Base-by-base conservation (phyloP, 768 basidiomycete genomes). In the Lentinus brumalis region DNA sequence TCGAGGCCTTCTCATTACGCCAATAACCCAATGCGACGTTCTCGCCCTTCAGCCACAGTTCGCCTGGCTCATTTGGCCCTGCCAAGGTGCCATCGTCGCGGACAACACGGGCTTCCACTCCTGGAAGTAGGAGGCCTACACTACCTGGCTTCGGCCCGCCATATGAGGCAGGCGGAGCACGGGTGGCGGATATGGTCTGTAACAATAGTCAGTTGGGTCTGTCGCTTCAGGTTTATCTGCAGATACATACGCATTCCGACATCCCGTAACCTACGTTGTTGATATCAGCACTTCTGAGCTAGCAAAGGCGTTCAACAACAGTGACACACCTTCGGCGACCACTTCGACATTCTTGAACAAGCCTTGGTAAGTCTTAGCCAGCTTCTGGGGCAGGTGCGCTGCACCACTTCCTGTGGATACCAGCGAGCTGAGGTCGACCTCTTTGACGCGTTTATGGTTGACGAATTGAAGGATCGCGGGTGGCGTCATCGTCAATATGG, bases 1-100 rank as follows among this genome's bases (percentile, higher is more conserved):
- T 74, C 29, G 84, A 90, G 0, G 89, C 87, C 60, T 82, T 78
- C 52, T 84, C 81, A 68, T 92, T 88, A 47, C 85, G 83, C 83
- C 84, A 87, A 70, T 93, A 94, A 0, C 91, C 91, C 0, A 84
- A 68, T 0, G 84, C 81, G 31, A 91, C 70, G 61, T 83, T 87
- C 0, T 59, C 69, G 15, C 87, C 81, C 40, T 76, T 78, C 9
- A 92, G 67, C 75, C 81, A 85, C 5, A 92, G 73, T 64, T 93
- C 89, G 0, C 89, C 91, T 0, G 81, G 74, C 68, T 92, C 89
- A 62, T 83, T 78, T 16, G 78, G 57, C 3, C 73, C 78, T 0
- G 83, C 86, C 1, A 85, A 79, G 5, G 73, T 67, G 5, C 87
- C 86, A 61, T 88, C 85, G 14, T 85, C 84, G 0, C 81, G 79